A percentile compares a stretch with the other conserved stretches of the same genome.
Conservation (phyloP, 163 green algal genomes). For the Prototheca cutis region DNA sequence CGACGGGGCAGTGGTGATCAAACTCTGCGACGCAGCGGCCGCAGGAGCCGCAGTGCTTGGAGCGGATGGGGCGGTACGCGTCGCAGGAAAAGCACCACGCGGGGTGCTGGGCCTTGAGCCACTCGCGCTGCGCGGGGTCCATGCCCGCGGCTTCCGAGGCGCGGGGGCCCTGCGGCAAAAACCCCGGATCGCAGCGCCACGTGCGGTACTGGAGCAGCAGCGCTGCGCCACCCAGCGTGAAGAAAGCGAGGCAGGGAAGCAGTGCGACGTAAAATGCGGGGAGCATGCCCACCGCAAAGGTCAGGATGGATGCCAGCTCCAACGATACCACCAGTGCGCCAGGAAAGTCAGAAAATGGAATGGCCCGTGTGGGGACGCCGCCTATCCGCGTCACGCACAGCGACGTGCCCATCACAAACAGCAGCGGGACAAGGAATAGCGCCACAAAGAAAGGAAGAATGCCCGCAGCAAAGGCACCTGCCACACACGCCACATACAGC, state of each 20-base stretch:
- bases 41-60: constrained; percentile 32
- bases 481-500: neutral
- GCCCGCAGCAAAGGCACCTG: constrained; percentile 3
- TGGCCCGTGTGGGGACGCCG: neutral
- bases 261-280: neutral
- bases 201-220: constrained; percentile 1
- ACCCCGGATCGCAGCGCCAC: neutral
- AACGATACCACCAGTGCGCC: neutral
- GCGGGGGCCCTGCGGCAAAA: constrained; percentile 4
- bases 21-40: constrained; percentile 28
- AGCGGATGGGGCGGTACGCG: constrained; percentile 30
- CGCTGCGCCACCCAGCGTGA: neutral
- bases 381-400: constrained; percentile 1
- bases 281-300: neutral
- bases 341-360: neutral
- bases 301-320: neutral
- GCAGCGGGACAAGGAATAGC: constrained; percentile 6
- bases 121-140: neutral
- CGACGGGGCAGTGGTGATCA: constrained; percentile 48
- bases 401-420: constrained; percentile 7
- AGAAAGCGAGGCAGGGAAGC: constrained; percentile 2
- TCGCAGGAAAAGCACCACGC: constrained; percentile 27
- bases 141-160: neutral
- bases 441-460: constrained; percentile 18
- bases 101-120: constrained; percentile 9